Evolutionary conservation across 148 eudicot genomes (phyloP), one percentile per base, ranked within the genome.

Genomic region (Diospyros lotus): DNA sequence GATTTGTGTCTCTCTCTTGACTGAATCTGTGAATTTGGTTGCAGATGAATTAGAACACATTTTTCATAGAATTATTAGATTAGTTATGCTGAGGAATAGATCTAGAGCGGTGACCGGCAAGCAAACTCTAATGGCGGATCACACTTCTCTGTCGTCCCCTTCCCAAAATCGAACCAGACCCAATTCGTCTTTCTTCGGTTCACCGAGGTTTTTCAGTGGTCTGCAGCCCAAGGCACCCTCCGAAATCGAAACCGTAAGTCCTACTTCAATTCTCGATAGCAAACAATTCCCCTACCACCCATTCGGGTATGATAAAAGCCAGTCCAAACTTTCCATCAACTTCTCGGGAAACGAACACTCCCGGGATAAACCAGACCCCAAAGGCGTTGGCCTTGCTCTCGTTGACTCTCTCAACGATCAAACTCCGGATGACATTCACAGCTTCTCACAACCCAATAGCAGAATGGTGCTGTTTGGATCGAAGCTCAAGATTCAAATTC

Each of bases 401-500:
- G 76, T 89, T 65, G 91, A 92, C 73, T 75, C 84, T 15, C 59
- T 78, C 12, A 38, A 41, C 13, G 83, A 75, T 59, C 84, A 82
- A 66, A 80, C 64, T n/a, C 40, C 54, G 41, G 79, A 83, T 52
- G 69, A 66, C 56, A 68, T 38, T 48, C 8, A 4, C 60, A 14
- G 3, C 50, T 51, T 45, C 56, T 74, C 78, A 5, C 83, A 87
- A 52, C 84, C 87, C 18, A 76, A 78, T 18, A 84, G 83, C 63
- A 81, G 82, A 73, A 76, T 83, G 76, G 91, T 87, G 41, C 76
- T 89, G 61, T 83, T 94, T 81, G 93, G 92, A 46, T 87, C 96
- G 53, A 94, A 94, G 40, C 86, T 94, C 11, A 92, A 87, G 68
- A 89, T 92, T 72, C 94, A 90, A 82, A 87, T 92, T 68, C 96